Base-by-base conservation (phyloP, 495 filamentous ascomycete genomes). In the Penicillium salamii region DNA sequence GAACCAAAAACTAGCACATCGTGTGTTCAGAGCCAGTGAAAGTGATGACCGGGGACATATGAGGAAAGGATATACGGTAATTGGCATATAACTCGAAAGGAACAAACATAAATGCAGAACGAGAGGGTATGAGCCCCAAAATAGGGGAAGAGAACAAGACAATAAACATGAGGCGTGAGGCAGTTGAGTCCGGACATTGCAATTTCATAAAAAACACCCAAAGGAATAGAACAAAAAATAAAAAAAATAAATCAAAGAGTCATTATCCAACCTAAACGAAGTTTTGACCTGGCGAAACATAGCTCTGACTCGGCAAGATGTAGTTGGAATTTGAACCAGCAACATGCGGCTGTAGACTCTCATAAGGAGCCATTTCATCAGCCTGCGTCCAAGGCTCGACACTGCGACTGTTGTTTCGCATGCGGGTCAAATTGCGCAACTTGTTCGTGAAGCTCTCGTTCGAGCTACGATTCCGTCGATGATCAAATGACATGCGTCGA, bases 361-460 rank as follows among this genome's bases (percentile, higher is more conserved):
- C 69, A 42, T 71, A 68, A 0, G 67, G 69, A 15, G 42, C 42
- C 36, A 58, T 46, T 14, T 67, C 63, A 0, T 41, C 19, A 20
- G 67, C 23, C 17, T 61, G 42, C 7, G 47, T 48, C 62, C 61
- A 68, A 11, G 59, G 53, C 18, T 72, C 69, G 1, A 64, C 58
- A 5, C 80, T 78, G 21, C 86, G 79, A 62, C 79, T 85, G 14
- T 74, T 82, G n/a, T 82, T 85, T 14, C 85, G 77, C 72, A 89
- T 82, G 13, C 86, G 78, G 0, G 86, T 84, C 7, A 87, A 73
- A 12, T 84, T 83, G 49, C 79, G 77, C 62, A 90, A 72, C 28
- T 85, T 82, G 14, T 75, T 78, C 19, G 78, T 70, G 43, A 87
- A 75, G 45, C 83, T 87, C 54, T 89, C 86, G 29, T 75, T 81